Evolutionary conservation across 2,329 filamentous ascomycete genomes (phyloP).

Genomic region (Penicillium sp.): DNA sequence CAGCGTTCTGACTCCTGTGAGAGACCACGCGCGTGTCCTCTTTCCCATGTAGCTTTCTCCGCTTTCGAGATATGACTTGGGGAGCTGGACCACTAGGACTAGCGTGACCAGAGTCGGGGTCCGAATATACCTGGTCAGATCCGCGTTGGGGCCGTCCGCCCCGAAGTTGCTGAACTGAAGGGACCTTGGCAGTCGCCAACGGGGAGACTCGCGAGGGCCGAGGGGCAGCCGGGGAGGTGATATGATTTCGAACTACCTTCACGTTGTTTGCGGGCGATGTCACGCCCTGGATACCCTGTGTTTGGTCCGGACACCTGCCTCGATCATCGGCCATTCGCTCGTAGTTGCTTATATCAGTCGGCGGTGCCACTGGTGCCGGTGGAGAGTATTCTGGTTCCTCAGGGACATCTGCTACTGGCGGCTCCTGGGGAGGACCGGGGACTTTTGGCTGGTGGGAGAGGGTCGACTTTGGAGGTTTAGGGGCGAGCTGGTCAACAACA

Average conservation of each 20-base stretch:
- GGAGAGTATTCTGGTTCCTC: conserved; percentile 56
- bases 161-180: conserved; percentile 59
- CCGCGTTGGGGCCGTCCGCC: conserved; percentile 48
- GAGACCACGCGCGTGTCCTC: conserved; percentile 39
- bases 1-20: conserved; percentile 39
- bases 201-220: conserved; percentile 72
- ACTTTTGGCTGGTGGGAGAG: conserved; percentile 28
- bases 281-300: conserved; percentile 46
- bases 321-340: conserved; percentile 39
- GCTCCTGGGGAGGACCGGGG: conserved; percentile 27
- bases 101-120: conserved; percentile 42
- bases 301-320: conserved; percentile 46
- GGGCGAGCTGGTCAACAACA: conserved; percentile 42
- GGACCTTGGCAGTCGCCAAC: conserved; percentile 57
- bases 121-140: conserved; percentile 32
- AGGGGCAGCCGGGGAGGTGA: conserved; percentile 72
- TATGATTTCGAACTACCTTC: conserved; percentile 71
- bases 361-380: conserved; percentile 46
- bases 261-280: conserved; percentile 52
- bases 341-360: conserved; percentile 35
- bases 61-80: conserved; percentile 55
- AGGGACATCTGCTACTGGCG: conserved; percentile 38
- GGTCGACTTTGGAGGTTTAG: conserved; percentile 36
- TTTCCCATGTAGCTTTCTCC: conserved; percentile 52
- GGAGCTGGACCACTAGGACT: conserved; percentile 50